Evolutionary conservation across 2,329 filamentous ascomycete species (phyloP), one percentile per base, ranked within the genome.

Genomic region (Coniella lustricola): DNA sequence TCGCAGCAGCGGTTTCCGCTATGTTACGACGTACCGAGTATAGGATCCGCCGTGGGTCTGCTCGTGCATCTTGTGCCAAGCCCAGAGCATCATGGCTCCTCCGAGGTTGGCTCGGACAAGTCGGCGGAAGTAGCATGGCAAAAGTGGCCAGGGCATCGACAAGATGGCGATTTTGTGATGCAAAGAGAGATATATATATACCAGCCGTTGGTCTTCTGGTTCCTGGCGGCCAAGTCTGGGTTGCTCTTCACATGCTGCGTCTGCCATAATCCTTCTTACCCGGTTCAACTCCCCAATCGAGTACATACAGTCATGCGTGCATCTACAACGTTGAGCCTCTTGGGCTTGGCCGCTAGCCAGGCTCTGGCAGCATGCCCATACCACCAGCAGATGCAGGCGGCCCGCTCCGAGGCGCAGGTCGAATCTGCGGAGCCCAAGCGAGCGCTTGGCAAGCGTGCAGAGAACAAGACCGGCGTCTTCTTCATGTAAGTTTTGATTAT

Each of bases 291-390:
- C n/a, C n/a, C n/a, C n/a, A 2, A 33, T 16, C 2, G 13, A 42
- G 12, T 17, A 29, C 17, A 20, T 5, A 36, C 34, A 22, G 36
- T 29, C 43, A 45, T 45, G 43, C 43, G 32, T 31, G 22, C 32
- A n/a, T 37, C 38, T n/a, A 21, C 36, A n/a, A 16, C 44, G 12
- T 7, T 52, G 50, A 36, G 36, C 31, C 34, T 49, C 16, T 21
- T 52, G 10, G 32, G 31, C 20, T 14, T 52, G 20, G 50, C 41
- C 5, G 35, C 32, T 10, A 25, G 36, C 22, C 37, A 49, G 3
- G 50, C n/a, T 17, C 29, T 49, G 36, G 46, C 50, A 37, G 50
- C 36, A 16, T 52, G 50, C 18, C 50, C 50, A 14, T 52, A 52
- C 16, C 40, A 35, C 12, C 10, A 43, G 18, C 35, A 49, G 38